phyloP scores from a whole-genome alignment of 164 flowering plant genomes.

The Liquidambar formosana region DNA sequence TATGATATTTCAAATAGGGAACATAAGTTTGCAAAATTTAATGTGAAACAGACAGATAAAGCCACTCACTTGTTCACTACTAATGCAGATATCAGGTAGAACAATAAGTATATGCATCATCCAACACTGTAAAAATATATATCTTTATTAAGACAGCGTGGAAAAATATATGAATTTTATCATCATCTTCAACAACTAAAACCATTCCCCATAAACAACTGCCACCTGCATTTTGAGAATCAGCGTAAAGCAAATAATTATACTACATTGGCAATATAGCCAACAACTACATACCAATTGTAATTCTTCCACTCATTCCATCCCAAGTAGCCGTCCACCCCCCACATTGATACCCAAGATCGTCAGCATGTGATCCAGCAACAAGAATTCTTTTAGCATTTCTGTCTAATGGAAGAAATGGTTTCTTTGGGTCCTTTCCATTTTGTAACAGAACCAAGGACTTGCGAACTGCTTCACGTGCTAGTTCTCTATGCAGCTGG shows the following conservation, averaged over 20 bases:
- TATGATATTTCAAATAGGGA: too few relatives aligned
- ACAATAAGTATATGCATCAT: too few relatives aligned
- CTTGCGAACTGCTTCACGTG: slow-evolving; percentile 85
- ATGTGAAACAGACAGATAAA: too few relatives aligned
- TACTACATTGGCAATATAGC: too few relatives aligned
- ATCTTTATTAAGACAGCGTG: too few relatives aligned
- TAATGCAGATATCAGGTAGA: too few relatives aligned
- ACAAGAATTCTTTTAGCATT: slow-evolving; percentile 68
- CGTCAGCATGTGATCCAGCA: slow-evolving; percentile 82
- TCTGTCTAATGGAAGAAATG: slow-evolving; percentile 72
- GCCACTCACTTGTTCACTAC: too few relatives aligned
- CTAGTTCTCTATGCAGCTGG: slow-evolving; percentile 80
- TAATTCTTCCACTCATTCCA: slow-evolving; percentile 72
- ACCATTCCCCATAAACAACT: background rate
- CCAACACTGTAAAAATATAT: too few relatives aligned
- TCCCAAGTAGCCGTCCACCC: slow-evolving; percentile 85
- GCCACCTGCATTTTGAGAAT: background rate
- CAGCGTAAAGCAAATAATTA: background rate
- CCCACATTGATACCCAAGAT: slow-evolving; percentile 92
- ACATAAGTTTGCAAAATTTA: too few relatives aligned
- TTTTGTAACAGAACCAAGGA: slow-evolving; percentile 84
- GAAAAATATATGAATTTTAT: too few relatives aligned
- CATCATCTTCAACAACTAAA: background rate
- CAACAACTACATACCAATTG: slow-evolving; percentile 52
- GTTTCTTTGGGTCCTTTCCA: slow-evolving; percentile 63